These are phyloP conservation scores for Phytophthora pistaciae DNA, from an alignment of 352 stramenopile species.

Conservation along the genomic window DNA sequence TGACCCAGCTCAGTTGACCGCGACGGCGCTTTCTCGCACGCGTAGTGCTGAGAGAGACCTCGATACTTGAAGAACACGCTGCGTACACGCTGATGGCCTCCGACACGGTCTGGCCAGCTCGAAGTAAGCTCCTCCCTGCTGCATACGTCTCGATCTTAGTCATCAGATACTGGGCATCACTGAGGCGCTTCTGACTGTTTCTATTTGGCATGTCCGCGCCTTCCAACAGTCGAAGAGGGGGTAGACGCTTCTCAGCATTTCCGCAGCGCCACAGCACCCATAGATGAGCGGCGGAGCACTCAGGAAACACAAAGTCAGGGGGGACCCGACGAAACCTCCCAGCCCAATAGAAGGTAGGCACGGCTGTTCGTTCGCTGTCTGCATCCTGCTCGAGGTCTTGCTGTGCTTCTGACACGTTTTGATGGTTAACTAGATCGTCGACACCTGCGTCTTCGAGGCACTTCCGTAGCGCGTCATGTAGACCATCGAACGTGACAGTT, in stretches of 20 bases:
- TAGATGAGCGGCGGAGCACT: conserved; percentile 9
- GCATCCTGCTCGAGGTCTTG: not conserved
- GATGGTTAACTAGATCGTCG: not conserved
- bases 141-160: conserved; percentile 17
- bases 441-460: conserved; percentile 7
- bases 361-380: not conserved
- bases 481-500: conserved; percentile 16
- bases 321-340: conserved; percentile 15
- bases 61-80: conserved; percentile 2
- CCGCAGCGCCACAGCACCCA: conserved; percentile 17
- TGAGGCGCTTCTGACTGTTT: conserved; percentile 18
- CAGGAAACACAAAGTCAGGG: conserved; percentile 10
- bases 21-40: conserved; percentile 11
- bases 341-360: conserved; percentile 11
- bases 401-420: not conserved
- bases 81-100: not conserved
- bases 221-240: conserved; percentile 1
- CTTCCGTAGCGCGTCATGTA: conserved; percentile 7
- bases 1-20: conserved; percentile 13
- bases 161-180: conserved; percentile 22
- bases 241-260: conserved; percentile 11
- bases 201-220: conserved; percentile 19
- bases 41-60: conserved; percentile 1
- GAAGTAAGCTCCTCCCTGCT: conserved; percentile 13
- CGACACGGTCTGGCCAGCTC: not conserved